Base-by-base conservation (phyloP, 2,329 filamentous ascomycete genomes). In the Nigrospora osmanthi region DNA sequence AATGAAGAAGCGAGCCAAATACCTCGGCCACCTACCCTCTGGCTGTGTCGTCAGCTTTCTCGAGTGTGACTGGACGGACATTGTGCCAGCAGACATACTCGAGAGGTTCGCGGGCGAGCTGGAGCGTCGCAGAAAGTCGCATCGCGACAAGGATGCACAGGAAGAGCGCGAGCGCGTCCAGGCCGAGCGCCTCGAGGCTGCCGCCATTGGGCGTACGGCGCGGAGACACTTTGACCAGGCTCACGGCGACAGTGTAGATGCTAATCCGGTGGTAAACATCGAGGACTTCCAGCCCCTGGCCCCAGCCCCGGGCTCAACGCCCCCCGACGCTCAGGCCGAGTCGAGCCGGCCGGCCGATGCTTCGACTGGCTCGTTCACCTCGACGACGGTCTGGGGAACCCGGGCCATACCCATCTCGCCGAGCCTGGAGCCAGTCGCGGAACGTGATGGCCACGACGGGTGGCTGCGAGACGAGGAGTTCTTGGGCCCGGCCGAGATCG, bases 11-110 rank as follows among this genome's bases (percentile, higher is more conserved):
- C 80, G 89, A 31, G 83, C 87, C 45, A 95, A 93, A 61, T 96
- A 95, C 52, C 75, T 96, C 3, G 80, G 81, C 1, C 90, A 96
- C 63, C 73, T 96, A 6, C 90, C 90, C 0, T 82, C 86, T 42
- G 90, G 90, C n/a, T 95, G 89, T 61, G 85, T 95, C 52, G 87
- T 96, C 36, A 89, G 77, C 52, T 95, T 95, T 56, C 65, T 96
- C 1, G 90, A 96, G 65, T 96, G 90, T 58, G 89, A 96, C 62
- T 96, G 90, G 90, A 89, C 87, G 3, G 89, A 95, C 53, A 87
- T 93, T 34, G 87, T 96, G 6, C 76, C 81, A 3, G 73, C 81
- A 1, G 83, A 87, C 42, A 76, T 87, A 4, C 70, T 96, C n/a
- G 81, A 81, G 35, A 75, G 76, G 1, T 96, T 95, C 64, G 71